phyloP scores from a whole-genome alignment of 345 rosid species.

The Cochlearia excelsa region DNA sequence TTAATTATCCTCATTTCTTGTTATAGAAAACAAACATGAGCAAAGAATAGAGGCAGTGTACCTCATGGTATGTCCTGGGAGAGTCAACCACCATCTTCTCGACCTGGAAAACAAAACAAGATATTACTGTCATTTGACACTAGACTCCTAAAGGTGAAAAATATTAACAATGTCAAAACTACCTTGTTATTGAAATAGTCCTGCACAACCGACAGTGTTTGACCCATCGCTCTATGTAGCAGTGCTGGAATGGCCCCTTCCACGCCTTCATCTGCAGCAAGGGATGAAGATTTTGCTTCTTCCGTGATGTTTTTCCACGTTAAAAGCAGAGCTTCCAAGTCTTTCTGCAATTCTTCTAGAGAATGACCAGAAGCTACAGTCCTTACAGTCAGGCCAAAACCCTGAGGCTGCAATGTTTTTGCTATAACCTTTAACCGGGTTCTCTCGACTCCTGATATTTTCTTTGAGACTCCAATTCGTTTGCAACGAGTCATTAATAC shows the following conservation, averaged over 20 bases:
- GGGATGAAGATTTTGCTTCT: conserved; percentile 89
- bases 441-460: conserved; percentile 74
- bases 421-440: conserved; percentile 87
- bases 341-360: conserved; percentile 82
- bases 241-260: conserved; percentile 87
- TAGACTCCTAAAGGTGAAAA: neutral
- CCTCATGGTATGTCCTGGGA: conserved; percentile 94
- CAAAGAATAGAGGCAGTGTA: conserved; percentile 30
- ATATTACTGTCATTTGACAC: conserved; percentile 20
- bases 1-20: conserved; percentile 1
- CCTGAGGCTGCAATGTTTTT: conserved; percentile 85
- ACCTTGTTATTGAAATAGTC: conserved; percentile 90
- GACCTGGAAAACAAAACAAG: conserved; percentile 49
- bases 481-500: conserved; percentile 57
- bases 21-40: neutral
- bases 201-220: conserved; percentile 94
- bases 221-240: conserved; percentile 93
- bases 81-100: conserved; percentile 90
- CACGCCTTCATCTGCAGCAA: conserved; percentile 95
- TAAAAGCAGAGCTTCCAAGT: conserved; percentile 76
- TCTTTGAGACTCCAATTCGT: conserved; percentile 78
- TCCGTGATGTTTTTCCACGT: conserved; percentile 85
- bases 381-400: conserved; percentile 86
- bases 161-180: conserved; percentile 7
- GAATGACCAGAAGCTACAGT: conserved; percentile 93